Evolutionary conservation across 345 rosid genomes (phyloP).

Genomic region (Populus alba): DNA sequence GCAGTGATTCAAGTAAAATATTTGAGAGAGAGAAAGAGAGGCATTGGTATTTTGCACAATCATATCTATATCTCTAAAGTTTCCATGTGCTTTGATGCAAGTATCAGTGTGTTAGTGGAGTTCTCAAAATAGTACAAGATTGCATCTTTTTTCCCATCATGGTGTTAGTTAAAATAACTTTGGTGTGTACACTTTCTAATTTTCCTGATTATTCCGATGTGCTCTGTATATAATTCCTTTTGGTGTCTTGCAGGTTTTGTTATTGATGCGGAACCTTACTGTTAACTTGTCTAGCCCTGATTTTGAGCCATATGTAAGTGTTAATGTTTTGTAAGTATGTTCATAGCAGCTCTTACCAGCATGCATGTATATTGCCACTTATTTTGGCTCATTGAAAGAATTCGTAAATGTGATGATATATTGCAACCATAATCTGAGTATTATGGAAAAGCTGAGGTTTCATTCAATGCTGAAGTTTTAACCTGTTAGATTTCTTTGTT

Average conservation of each 20-base stretch:
- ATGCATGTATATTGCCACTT: background rate
- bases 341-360: background rate
- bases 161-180: background rate
- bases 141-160: too few species aligned
- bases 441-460: background rate
- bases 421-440: background rate
- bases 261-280: constrained; percentile 87
- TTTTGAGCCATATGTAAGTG: constrained; percentile 81
- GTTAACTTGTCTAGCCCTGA: constrained; percentile 82
- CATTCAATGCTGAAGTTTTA: background rate
- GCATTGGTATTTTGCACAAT: background rate
- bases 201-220: background rate
- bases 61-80: background rate
- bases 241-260: constrained; percentile 61
- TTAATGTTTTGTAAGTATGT: background rate
- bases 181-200: background rate
- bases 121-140: too few species aligned
- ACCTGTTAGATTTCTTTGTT: background rate
- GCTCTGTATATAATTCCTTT: background rate
- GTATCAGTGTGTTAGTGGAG: too few species aligned
- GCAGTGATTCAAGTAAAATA: too few species aligned
- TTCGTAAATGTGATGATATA: background rate
- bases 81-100: background rate
- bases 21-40: background rate
- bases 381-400: background rate